Evolutionary conservation across 1,284 basidiomycete species (phyloP), one percentile per base, ranked within the genome.

Genomic region (Megacollybia platyphylla): DNA sequence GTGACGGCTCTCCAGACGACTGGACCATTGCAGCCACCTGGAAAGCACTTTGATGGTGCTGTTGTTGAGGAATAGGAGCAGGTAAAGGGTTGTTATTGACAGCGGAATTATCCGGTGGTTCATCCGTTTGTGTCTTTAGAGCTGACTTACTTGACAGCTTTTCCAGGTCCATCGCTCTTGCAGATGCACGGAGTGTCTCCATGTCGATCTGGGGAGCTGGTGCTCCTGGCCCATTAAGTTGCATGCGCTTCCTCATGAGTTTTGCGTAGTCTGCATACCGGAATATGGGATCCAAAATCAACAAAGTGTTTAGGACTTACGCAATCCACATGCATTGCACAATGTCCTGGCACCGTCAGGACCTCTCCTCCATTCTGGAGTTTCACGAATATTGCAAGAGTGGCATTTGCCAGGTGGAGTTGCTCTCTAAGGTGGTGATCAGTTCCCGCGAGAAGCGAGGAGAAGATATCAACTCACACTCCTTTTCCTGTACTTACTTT

Each of bases 351-450:
- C 82, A 5, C 83, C 83, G 53, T 87, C 84, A 4, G 83, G 83
- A 15, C 83, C 83, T 28, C 84, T 71, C 41, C 83, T 61, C 83
- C 83, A 87, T 56, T 87, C 83, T n/a, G 83, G 83, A 3, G 83
- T 87, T 57, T 87, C 85, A 45, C 79, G 69, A 44, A 84, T 87
- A 59, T 84, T 83, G 56, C 84, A 87, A 24, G 84, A 85, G 58
- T 86, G 82, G 52, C 84, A 87, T 55, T 85, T 83, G 7, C 83
- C 83, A 8, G 84, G 84, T 17, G 84, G 85, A 32, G 78, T 81
- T 39, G 83, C 82, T 48, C 84, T 75, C 84, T 87, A 61, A 57
- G 56, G 45, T 52, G 51, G 38, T 54, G 40, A 49, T 49, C 54
- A 57, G 52, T 51, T 56, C 48, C 24, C 20, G 45, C 36, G 36